Evolutionary conservation across 768 basidiomycete species (phyloP).

Genomic region (Kwoniella sp.): DNA sequence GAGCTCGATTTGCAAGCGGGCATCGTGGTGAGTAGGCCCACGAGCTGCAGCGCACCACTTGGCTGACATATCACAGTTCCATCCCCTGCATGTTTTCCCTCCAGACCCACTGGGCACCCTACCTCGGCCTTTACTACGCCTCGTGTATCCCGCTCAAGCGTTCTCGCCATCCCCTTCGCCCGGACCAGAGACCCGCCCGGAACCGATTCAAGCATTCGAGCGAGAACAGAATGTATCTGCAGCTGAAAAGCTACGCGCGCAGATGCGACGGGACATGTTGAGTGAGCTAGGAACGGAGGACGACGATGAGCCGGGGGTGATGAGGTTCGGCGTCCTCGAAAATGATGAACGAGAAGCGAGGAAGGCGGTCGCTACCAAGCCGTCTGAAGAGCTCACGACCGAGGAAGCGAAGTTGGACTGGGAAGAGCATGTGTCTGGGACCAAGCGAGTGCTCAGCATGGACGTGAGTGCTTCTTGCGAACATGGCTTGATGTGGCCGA

Average conservation of each 20-base stretch:
- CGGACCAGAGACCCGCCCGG: not conserved
- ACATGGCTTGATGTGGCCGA: not conserved
- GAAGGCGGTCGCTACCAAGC: not conserved
- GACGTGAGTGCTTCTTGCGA: constrained; percentile 33
- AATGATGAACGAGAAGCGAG: constrained; percentile 1
- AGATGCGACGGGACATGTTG: constrained; percentile 45
- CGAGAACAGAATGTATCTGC: constrained; percentile 26
- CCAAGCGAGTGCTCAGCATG: constrained; percentile 44
- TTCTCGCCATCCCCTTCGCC: constrained; percentile 26
- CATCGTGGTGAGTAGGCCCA: constrained; percentile 30
- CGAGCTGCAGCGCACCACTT: not conserved
- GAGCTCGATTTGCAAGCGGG: constrained; percentile 37
- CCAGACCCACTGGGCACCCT: constrained; percentile 35
- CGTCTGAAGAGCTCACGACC: constrained; percentile 1
- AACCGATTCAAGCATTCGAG: constrained; percentile 7
- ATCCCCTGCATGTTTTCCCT: constrained; percentile 46
- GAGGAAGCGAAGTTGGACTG: constrained; percentile 31
- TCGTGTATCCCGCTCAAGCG: constrained; percentile 39
- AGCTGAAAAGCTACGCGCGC: constrained; percentile 42
- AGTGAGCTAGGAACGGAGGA: constrained; percentile 10
- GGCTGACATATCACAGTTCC: constrained; percentile 35
- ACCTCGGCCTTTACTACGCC: constrained; percentile 33
- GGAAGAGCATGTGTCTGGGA: constrained; percentile 32
- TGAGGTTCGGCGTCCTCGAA: constrained; percentile 5
- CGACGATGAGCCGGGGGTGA: constrained; percentile 18